Percentiles rank a stretch among this genome's conserved stretches.
Conservation (phyloP, 176 grass and related monocot species). For the Oryza nivara region DNA sequence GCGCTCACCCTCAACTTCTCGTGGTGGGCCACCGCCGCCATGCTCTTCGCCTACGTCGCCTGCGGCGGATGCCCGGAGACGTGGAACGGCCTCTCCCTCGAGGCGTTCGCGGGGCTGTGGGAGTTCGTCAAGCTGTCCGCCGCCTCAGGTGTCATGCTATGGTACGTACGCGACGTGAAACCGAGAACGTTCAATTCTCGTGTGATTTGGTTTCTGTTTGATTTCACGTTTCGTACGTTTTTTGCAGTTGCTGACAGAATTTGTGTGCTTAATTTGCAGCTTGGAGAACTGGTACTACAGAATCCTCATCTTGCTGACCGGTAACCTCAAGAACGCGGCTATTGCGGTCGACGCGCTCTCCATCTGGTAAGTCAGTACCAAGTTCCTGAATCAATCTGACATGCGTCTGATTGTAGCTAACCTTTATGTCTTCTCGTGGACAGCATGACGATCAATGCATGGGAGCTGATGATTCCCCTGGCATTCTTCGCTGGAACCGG, state of each 20-base stretch:
- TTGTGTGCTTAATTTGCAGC: conserved; percentile 39
- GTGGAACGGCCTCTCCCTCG: conserved; percentile 85
- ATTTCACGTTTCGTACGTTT: background rate
- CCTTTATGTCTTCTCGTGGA: background rate
- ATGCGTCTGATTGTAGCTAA: background rate
- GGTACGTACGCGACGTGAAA: conserved; percentile 49
- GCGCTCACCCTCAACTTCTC: conserved; percentile 92
- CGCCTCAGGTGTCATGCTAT: conserved; percentile 87
- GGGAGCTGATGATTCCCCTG: conserved; percentile 95
- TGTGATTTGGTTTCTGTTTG: background rate
- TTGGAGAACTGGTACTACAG: conserved; percentile 98
- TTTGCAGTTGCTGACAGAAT: background rate
- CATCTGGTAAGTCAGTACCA: conserved; percentile 56
- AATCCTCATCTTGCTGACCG: conserved; percentile 75
- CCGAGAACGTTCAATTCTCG: too few species aligned
- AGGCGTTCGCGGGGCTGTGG: conserved; percentile 78
- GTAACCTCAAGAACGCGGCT: conserved; percentile 75
- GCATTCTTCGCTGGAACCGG: conserved; percentile 93
- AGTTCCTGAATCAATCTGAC: background rate
- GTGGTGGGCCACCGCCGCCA: conserved; percentile 63
- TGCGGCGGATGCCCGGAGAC: conserved; percentile 81
- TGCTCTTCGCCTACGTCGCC: conserved; percentile 59
- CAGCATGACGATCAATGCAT: conserved; percentile 93
- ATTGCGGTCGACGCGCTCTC: conserved; percentile 91
- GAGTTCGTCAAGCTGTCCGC: conserved; percentile 85